Evolutionary conservation across 352 stramenopile species (phyloP), one percentile per base, ranked within the genome.

Genomic region (Pythium monospermum): DNA sequence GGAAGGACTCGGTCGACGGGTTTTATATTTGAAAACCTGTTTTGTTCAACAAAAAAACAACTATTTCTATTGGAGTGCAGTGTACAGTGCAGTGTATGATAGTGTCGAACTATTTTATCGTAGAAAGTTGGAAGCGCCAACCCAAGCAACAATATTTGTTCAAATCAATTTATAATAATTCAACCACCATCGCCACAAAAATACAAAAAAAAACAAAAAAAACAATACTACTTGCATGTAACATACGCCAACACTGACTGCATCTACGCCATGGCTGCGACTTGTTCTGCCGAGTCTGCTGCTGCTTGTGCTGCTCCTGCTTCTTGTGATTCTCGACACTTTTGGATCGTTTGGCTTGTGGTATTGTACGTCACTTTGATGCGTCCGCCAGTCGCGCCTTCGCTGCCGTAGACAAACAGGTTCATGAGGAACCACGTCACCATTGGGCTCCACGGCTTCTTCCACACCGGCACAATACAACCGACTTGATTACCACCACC

Each of bases 401-500:
- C 80, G 53, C 80, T 91, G 8, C 64, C 60, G 51, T 83, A 87
- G 40, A 91, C 85, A 50, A 91, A 91, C 15, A 84, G 18, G 37
- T 80, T 85, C 80, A 91, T 88, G 36, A 88, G 59, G 48, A 88
- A 88, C 76, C 76, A 87, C 50, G 80, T 88, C 38, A 84, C 54
- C 27, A 91, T 57, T 8, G 76, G 73, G 48, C 64, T 88, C 76
- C 75, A 91, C 2, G 43, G 31, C n/a, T 61, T 65, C 64, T 85
- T 86, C 26, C 69, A 44, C 27, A 91, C 33, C 18, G 57, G 71
- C 25, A 83, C 65, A 37, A 91, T 78, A 45, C 72, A 75, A 39
- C 78, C 69, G 4, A 19, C 33, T 8, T 1, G 16, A 15, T 43
- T 39, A n/a, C n/a, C n/a, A n/a, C n/a, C n/a, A n/a, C n/a, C n/a